Conservation (phyloP, 768 basidiomycete species). For the Suillus fuscotomentosus region DNA sequence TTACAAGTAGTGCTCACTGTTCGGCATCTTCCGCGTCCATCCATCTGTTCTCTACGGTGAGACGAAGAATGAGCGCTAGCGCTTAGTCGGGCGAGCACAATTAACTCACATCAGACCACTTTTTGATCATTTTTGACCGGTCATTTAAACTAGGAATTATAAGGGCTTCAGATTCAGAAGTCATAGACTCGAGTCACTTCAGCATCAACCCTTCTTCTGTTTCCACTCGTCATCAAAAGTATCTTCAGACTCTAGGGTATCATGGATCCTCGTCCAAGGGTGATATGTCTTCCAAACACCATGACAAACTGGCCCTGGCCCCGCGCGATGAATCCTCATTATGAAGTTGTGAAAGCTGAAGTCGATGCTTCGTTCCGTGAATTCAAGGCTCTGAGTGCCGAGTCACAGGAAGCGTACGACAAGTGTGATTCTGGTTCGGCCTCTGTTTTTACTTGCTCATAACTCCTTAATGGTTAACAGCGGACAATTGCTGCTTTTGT, state of each 20-base stretch:
- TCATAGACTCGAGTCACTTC: not conserved
- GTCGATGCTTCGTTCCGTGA: slow-evolving; percentile 37
- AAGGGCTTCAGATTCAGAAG: not conserved
- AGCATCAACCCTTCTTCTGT: not conserved
- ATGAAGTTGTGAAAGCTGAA: slow-evolving; percentile 30
- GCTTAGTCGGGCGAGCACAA: too few species aligned
- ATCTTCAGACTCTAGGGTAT: too few species aligned
- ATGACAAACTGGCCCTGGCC: slow-evolving; percentile 45
- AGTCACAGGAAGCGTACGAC: slow-evolving; percentile 40
- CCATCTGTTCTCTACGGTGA: too few species aligned
- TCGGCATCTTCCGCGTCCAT: too few species aligned
- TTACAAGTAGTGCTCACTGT: too few species aligned
- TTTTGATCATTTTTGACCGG: not conserved
- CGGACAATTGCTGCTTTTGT: not conserved
- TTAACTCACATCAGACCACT: not conserved
- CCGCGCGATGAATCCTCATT: slow-evolving; percentile 38
- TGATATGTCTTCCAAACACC: slow-evolving; percentile 35
- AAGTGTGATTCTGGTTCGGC: slow-evolving; percentile 38
- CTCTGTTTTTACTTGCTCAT: not conserved
- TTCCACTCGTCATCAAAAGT: not conserved
- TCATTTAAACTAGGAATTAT: not conserved
- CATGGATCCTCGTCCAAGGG: not conserved
- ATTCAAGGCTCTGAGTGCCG: slow-evolving; percentile 35
- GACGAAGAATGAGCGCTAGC: too few species aligned
- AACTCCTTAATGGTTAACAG: not conserved